Evolutionary conservation across 768 basidiomycete genomes (phyloP).

Genomic region (Phlebiopsis gigantea): DNA sequence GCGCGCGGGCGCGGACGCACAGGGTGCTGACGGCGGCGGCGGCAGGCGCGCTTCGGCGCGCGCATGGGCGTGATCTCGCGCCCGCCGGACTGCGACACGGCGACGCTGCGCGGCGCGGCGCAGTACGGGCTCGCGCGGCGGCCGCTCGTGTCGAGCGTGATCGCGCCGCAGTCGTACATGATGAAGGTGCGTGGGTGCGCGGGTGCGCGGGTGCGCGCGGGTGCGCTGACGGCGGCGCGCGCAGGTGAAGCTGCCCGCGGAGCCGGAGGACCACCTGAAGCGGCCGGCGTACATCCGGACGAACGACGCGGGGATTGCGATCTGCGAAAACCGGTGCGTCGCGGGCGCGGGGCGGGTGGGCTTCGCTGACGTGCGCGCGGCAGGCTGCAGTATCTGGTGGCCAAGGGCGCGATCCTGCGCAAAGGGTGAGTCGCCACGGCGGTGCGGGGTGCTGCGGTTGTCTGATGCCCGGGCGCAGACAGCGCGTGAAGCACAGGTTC

Average conservation of each 20-base stretch:
- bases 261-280: conserved; percentile 76
- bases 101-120: conserved; percentile 84
- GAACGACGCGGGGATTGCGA: conserved; percentile 69
- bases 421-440: conserved; percentile 58
- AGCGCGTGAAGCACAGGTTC: conserved; percentile 76
- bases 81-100: conserved; percentile 84
- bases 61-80: conserved; percentile 74
- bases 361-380: neutral
- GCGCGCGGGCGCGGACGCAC: neutral
- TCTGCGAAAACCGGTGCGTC: conserved; percentile 79
- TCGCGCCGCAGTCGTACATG: conserved; percentile 78
- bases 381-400: conserved; percentile 83
- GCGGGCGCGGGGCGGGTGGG: neutral
- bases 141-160: conserved; percentile 74
- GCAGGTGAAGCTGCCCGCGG: conserved; percentile 85
- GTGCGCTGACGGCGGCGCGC: neutral
- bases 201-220: neutral
- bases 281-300: conserved; percentile 80
- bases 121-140: conserved; percentile 77
- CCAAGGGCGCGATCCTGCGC: conserved; percentile 80
- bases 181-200: conserved; percentile 58
- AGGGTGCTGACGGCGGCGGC: neutral
- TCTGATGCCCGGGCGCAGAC: conserved; percentile 41
- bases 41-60: conserved; percentile 58
- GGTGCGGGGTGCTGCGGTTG: conserved; percentile 9